Evolutionary conservation across 1,139 yeast genomes (phyloP).

Genomic region (Suzukiozyma palmioleophila): DNA sequence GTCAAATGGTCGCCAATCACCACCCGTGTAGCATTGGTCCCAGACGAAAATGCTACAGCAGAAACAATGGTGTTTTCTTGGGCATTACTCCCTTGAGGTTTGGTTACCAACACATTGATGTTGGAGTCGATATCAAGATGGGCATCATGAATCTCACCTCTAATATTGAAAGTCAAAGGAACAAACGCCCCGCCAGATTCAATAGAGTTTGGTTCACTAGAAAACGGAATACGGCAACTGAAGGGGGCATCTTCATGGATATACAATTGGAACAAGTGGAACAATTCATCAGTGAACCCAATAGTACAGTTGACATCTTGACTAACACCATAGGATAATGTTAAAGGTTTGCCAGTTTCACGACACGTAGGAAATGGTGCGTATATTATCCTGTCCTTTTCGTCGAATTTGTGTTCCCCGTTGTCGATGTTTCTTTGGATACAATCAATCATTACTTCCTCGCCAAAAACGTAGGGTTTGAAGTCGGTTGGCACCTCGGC

Average conservation of each 20-base stretch:
- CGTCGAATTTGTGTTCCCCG: conserved; percentile 73
- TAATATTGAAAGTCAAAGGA: conserved; percentile 61
- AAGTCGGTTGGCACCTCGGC: conserved; percentile 36
- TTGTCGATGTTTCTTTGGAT: conserved; percentile 64
- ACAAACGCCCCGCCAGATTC: conserved; percentile 50
- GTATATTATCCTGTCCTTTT: conserved; percentile 53
- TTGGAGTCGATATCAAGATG: conserved; percentile 66
- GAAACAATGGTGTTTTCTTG: conserved; percentile 44
- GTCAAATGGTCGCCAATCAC: conserved; percentile 65
- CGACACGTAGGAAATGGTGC: conserved; percentile 57
- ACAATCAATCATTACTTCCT: conserved; percentile 53
- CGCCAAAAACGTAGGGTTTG: conserved; percentile 38
- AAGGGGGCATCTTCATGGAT: conserved; percentile 76
- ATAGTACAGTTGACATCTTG: conserved; percentile 61
- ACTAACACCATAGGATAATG: conserved; percentile 48
- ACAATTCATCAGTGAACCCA: conserved; percentile 59
- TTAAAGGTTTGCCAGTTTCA: conserved; percentile 59
- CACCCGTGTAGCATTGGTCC: conserved; percentile 55
- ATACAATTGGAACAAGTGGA: conserved; percentile 69
- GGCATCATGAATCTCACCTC: conserved; percentile 66
- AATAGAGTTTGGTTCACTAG: conserved; percentile 37
- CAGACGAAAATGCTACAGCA: conserved; percentile 60
- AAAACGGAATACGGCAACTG: conserved; percentile 59
- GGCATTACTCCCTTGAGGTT: conserved; percentile 25
- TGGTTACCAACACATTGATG: conserved; percentile 51